Evolutionary conservation across 2,329 filamentous ascomycete species (phyloP).

Genomic region (Sporothrix curviconia): DNA sequence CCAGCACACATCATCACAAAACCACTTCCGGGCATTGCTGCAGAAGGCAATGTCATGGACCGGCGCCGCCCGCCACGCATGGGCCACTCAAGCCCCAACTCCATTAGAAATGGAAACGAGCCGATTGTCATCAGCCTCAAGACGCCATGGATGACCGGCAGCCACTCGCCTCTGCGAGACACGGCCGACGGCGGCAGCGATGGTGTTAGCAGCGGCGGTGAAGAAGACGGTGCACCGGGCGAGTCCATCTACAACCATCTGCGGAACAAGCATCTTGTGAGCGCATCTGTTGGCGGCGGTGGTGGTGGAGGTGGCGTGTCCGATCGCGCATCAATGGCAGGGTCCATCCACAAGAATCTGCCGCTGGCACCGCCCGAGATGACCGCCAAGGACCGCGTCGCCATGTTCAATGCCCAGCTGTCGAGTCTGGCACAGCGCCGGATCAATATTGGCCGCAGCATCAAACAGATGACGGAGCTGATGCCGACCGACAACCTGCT

Average conservation of each 20-base stretch:
- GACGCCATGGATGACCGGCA: conserved; percentile 26
- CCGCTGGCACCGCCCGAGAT: conserved; percentile 56
- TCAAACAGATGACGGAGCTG: conserved; percentile 70
- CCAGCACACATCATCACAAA: conserved; percentile 10
- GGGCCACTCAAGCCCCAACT: conserved; percentile 18
- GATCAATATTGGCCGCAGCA: conserved; percentile 64
- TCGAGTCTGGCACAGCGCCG: conserved; percentile 60
- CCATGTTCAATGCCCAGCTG: conserved; percentile 59
- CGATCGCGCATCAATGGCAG: conserved; percentile 29
- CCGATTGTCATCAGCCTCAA: conserved; percentile 32
- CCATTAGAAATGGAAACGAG: conserved; percentile 12
- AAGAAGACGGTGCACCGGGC: conserved; percentile 8
- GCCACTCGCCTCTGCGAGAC: conserved; percentile 10
- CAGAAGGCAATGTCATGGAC: conserved; percentile 31
- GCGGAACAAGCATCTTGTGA: conserved; percentile 19
- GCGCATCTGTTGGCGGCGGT: not conserved
- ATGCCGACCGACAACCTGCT: conserved; percentile 66
- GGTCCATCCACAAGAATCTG: conserved; percentile 48
- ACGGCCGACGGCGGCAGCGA: conserved; percentile 3
- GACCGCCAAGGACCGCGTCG: conserved; percentile 54
- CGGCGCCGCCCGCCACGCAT: conserved; percentile 32
- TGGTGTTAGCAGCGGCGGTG: not conserved
- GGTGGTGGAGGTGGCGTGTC: not conserved
- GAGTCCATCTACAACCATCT: conserved; percentile 12
- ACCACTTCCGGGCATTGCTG: not conserved